Percentiles rank a stretch among this genome's conserved stretches.
Conservation (phyloP, 2,329 filamentous ascomycete species). For the Aurifilum marmelostoma region DNA sequence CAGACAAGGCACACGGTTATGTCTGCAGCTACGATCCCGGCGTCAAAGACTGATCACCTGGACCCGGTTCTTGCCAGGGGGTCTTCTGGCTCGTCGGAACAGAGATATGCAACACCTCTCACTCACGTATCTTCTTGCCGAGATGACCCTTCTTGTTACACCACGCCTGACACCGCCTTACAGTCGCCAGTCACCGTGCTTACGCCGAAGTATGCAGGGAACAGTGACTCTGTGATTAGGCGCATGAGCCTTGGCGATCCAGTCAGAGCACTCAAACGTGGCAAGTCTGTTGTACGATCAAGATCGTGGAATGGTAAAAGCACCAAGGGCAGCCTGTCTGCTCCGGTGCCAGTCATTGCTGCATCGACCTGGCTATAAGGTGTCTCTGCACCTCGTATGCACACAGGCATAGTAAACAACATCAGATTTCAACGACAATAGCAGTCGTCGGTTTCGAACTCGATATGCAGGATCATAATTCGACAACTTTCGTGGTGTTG, state of each 20-base stretch:
- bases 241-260: slow-evolving; percentile 12
- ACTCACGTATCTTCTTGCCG: slow-evolving; percentile 18
- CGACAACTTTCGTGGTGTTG: not conserved
- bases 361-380: not conserved
- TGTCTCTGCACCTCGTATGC: not conserved
- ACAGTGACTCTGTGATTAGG: slow-evolving; percentile 5
- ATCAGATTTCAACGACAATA: not conserved
- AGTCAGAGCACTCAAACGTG: not conserved
- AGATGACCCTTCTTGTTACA: slow-evolving; percentile 7
- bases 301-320: slow-evolving; percentile 6
- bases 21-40: slow-evolving; percentile 14
- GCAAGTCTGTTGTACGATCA: not conserved
- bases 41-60: slow-evolving; percentile 6
- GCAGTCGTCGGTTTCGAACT: not conserved
- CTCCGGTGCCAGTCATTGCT: not conserved
- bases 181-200: not conserved
- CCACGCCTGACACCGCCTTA: slow-evolving; percentile 7
- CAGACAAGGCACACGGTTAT: slow-evolving; percentile 9
- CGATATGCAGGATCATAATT: not conserved
- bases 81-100: slow-evolving; percentile 17
- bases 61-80: slow-evolving; percentile 10
- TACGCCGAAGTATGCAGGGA: slow-evolving; percentile 8
- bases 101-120: slow-evolving; percentile 25
- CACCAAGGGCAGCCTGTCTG: slow-evolving; percentile 1
- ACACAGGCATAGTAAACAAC: not conserved